Conservation (phyloP, 768 basidiomycete genomes). For the Pulveroboletus sp. region DNA sequence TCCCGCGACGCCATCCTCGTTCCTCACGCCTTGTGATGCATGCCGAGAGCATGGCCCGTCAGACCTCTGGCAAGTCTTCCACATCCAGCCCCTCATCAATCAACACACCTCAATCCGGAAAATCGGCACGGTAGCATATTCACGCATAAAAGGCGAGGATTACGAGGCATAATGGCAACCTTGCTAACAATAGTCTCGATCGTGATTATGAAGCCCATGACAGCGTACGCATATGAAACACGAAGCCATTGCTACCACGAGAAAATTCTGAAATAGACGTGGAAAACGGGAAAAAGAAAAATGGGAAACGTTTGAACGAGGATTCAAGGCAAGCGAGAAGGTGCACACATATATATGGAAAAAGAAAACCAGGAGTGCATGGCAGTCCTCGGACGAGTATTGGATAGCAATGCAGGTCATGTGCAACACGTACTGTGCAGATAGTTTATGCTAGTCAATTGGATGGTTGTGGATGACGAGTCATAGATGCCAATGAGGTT, state of each 20-base stretch:
- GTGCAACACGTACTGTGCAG: slow-evolving; percentile 27
- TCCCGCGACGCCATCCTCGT: slow-evolving; percentile 5
- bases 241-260: slow-evolving; percentile 14
- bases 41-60: neutral
- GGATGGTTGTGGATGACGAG: slow-evolving; percentile 13
- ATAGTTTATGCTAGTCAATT: slow-evolving; percentile 20
- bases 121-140: slow-evolving; percentile 8
- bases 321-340: neutral
- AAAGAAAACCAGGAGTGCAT: neutral
- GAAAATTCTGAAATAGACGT: neutral
- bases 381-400: too few species aligned
- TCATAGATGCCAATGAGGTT: slow-evolving; percentile 26
- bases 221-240: slow-evolving; percentile 13
- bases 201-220: slow-evolving; percentile 10
- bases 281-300: neutral
- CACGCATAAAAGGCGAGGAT: slow-evolving; percentile 15
- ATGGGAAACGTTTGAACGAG: neutral
- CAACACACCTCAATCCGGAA: neutral
- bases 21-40: neutral
- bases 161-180: slow-evolving; percentile 13
- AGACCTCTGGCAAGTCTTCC: neutral
- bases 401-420: too few species aligned
- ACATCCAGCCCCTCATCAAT: neutral
- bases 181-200: slow-evolving; percentile 22
- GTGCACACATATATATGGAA: neutral